Conservation (phyloP, 2,329 filamentous ascomycete genomes). For the Fusarium fujikuroi region DNA sequence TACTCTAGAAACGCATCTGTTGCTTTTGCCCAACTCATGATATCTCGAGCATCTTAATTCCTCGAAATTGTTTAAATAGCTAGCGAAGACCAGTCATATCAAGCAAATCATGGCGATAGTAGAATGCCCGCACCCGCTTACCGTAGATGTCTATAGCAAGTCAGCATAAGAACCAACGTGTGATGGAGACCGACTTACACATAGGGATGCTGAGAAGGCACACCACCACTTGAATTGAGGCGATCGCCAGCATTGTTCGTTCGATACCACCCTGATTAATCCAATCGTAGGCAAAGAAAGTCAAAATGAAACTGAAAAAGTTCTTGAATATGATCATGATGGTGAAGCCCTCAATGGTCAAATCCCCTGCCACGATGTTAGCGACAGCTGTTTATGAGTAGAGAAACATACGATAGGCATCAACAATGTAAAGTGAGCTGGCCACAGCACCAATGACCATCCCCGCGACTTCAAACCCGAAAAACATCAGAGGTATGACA, state of each 20-base stretch:
- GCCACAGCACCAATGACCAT: conserved; percentile 94
- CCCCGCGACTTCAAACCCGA: conserved; percentile 83
- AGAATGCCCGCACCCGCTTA: conserved; percentile 80
- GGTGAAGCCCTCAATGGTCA: conserved; percentile 89
- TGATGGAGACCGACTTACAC: conserved; percentile 76
- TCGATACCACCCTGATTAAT: conserved; percentile 72
- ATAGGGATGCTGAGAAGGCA: conserved; percentile 80
- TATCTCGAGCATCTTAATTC: conserved; percentile 31
- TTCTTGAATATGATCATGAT: conserved; percentile 95
- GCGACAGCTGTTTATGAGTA: background rate
- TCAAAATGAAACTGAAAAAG: conserved; percentile 87
- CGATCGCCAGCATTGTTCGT: conserved; percentile 74
- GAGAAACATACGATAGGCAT: conserved; percentile 79
- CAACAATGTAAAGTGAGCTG: conserved; percentile 87
- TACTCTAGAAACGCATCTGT: background rate
- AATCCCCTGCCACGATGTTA: conserved; percentile 65
- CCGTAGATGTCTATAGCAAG: conserved; percentile 74
- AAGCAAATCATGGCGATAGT: conserved; percentile 78
- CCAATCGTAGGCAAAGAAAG: conserved; percentile 88
- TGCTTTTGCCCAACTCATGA: background rate
- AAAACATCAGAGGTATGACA: conserved; percentile 82
- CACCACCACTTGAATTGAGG: conserved; percentile 79
- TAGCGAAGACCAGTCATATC: conserved; percentile 47
- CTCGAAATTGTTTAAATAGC: background rate
- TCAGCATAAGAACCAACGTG: background rate